Evolutionary conservation across 73 alveolate species (phyloP), one percentile per base, ranked within the genome.

Genomic region (Stentor roeselii): DNA sequence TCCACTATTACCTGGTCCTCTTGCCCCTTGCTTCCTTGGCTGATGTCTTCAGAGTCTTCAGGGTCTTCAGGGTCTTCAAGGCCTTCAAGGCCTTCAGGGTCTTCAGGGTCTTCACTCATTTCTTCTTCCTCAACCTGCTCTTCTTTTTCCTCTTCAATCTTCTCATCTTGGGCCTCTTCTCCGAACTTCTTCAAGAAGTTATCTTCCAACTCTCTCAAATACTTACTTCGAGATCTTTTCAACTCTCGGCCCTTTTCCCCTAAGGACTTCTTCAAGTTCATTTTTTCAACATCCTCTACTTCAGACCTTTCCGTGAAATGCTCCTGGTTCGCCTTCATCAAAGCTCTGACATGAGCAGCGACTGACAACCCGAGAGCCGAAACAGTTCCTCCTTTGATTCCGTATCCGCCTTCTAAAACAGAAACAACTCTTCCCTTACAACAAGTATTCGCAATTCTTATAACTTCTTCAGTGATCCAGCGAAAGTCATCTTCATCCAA

Each of bases 351-450:
- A 89, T 95, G 99, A 75, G 90, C 82, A 41, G 92, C 82, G 76
- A 92, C 90, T 42, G 96, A 86, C 80, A 92, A 91, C 4, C 97
- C 99, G 41, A 97, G 92, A 31, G 98, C 96, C 75, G 98, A 90
- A 42, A 90, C 78, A 27, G 91, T 89, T 3, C 95, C 97, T 6
- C 93, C 93, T 4, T 89, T 90, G 0, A 98, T 95, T 89, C 93
- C 93, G 87, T 97, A 97, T 60, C 99, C 99, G 34, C 99, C 99
- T 86, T 97, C 99, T 4, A 97, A 89, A 42, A 97, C 98, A 21
- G 98, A 90, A 11, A 97, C 92, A 31, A 95, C 76, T 86, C 97
- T 89, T n/a, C 99, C 99, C 80, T 91, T 82, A 36, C 98, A 90
- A 87, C 90, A 94, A 76, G 86, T 86, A 84, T 97, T 96, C 58